Base-by-base conservation (phyloP, 495 filamentous ascomycete genomes). In the Penicillium cosmopolitanum region DNA sequence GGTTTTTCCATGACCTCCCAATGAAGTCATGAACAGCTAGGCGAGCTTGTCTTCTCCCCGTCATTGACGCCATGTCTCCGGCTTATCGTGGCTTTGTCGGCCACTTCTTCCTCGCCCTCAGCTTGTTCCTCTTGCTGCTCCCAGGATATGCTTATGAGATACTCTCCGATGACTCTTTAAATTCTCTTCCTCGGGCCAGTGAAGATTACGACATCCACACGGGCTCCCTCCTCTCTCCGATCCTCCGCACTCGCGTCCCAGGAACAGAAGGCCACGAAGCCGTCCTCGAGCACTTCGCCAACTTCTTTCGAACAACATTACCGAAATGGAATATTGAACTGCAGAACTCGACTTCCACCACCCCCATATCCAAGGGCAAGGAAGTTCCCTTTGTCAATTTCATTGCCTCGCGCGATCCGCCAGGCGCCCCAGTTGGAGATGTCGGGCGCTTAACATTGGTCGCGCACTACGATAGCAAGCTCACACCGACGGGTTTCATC, bases 401-500 rank as follows among this genome's bases (percentile, higher is more conserved):
- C 40, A 88, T 97, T 51, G 86, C 91, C 33, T 87, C 85, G n/a
- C 87, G 93, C 53, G 94, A 98, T 71, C 95, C 95, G 23, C 95
- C 95, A 2, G 92, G 91, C 86, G 76, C 85, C 2, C 63, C 74
- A 4, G 69, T 76, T 2, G 94, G 92, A 1, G 88, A 97, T 55
- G 85, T 93, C 13, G 89, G 87, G 19, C 74, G 92, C 23, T 72
- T 98, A 66, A 93, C 92, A 11, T 80, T 98, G 33, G 96, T 93
- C 21, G 95, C 95, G 46, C 95, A 98, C 77, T 98, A 96, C 76
- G 95, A 98, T 65, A 91, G 85, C 70, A 89, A 95, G 74, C 79
- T 91, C 28, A 77, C 80, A 10, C 96, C 96, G 0, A 73, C 87
- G 58, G 95, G 92, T 0, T 98, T 98, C 71, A 92, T 98, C 52